phyloP scores from a whole-genome alignment of 371 early-diverging fungal species.

The Mycotypha africana region DNA sequence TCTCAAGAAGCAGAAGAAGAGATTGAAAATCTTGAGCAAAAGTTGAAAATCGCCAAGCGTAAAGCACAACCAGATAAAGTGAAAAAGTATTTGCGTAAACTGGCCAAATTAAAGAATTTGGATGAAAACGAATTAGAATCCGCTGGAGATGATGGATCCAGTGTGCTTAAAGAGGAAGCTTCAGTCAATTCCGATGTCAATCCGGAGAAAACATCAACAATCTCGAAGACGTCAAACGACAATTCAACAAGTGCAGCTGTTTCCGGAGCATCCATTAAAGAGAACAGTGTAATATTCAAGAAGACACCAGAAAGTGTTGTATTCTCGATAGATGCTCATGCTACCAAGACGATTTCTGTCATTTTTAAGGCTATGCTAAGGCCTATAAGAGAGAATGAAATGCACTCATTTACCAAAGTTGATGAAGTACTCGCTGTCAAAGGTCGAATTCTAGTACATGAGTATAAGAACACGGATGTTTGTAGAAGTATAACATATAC shows the following conservation, averaged over 20 bases:
- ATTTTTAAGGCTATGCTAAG: constrained; percentile 46
- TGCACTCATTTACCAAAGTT: too few relatives aligned
- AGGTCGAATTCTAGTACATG: constrained; percentile 75
- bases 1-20: constrained; percentile 88
- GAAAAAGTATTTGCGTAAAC: constrained; percentile 75
- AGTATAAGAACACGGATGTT: constrained; percentile 88
- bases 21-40: constrained; percentile 94
- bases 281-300: constrained; percentile 45
- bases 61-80: constrained; percentile 90
- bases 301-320: constrained; percentile 69
- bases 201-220: constrained; percentile 5
- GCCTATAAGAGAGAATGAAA: constrained; percentile 19
- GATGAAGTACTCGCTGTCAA: constrained; percentile 13
- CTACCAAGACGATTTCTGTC: constrained; percentile 64
- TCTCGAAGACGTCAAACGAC: constrained; percentile 1
- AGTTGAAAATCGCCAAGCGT: constrained; percentile 92
- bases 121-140: constrained; percentile 15
- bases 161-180: not conserved
- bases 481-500: constrained; percentile 68
- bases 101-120: constrained; percentile 53
- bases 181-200: not conserved
- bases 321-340: constrained; percentile 69
- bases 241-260: not conserved
- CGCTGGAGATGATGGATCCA: not conserved
- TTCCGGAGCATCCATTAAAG: not conserved